phyloP scores from a whole-genome alignment of 1,284 basidiomycete genomes.

The Microbotryum scabiosae region DNA sequence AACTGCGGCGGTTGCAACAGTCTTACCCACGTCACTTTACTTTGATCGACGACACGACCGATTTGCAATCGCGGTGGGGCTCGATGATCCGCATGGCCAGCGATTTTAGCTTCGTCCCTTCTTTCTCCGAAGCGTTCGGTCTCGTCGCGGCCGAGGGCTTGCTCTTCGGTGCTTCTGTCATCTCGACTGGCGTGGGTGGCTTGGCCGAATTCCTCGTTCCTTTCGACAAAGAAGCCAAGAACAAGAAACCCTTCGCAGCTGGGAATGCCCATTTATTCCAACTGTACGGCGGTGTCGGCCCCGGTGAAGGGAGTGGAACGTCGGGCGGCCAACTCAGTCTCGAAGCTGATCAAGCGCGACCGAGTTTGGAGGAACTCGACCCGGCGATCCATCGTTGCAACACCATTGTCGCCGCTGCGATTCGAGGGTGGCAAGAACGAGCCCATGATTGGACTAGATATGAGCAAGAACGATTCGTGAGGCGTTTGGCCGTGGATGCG shows the following conservation, averaged over 20 bases:
- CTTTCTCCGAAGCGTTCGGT: constrained; percentile 22
- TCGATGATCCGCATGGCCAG: constrained; percentile 15
- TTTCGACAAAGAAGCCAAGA: background rate
- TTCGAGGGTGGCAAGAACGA: background rate
- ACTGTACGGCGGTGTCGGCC: constrained; percentile 1
- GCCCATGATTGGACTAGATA: background rate
- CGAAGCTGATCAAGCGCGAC: constrained; percentile 6
- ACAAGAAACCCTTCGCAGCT: background rate
- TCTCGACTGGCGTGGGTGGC: constrained; percentile 20
- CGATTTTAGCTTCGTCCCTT: constrained; percentile 20
- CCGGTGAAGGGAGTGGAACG: constrained; percentile 2
- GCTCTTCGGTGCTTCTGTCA: constrained; percentile 16
- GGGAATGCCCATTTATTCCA: constrained; percentile 19
- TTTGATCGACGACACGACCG: constrained; percentile 14
- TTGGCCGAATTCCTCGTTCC: constrained; percentile 18
- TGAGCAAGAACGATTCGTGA: constrained; percentile 1
- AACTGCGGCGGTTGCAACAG: background rate
- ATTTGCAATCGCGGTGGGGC: constrained; percentile 8
- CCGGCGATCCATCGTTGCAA: constrained; percentile 1
- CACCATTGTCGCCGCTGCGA: background rate
- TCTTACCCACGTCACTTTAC: constrained; percentile 12
- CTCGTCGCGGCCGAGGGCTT: constrained; percentile 25
- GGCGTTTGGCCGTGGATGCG: constrained; percentile 13
- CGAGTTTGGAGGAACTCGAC: constrained; percentile 2
- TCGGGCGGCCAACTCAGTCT: background rate